Conservation (phyloP, 2,329 filamentous ascomycete species). For the Fusarium sp. region DNA sequence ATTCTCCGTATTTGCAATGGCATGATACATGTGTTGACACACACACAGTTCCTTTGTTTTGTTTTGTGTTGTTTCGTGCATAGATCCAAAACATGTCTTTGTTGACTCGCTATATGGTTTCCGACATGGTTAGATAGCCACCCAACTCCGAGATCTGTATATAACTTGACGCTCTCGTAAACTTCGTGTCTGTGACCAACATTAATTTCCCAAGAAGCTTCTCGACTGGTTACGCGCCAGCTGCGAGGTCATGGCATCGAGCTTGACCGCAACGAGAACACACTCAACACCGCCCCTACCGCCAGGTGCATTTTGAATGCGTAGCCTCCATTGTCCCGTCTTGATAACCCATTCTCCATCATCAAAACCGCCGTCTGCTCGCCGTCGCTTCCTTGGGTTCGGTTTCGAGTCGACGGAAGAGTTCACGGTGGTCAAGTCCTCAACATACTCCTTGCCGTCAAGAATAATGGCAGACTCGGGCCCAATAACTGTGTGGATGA, state of each 20-base stretch:
- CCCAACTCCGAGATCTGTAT: not conserved
- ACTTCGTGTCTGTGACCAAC: not conserved
- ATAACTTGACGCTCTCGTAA: not conserved
- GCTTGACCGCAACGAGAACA: slow-evolving; percentile 76
- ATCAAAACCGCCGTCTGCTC: slow-evolving; percentile 49
- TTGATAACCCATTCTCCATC: slow-evolving; percentile 68
- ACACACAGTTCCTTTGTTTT: not conserved
- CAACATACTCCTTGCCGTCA: slow-evolving; percentile 61
- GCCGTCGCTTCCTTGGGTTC: slow-evolving; percentile 57
- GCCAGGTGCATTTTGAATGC: slow-evolving; percentile 64
- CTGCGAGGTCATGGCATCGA: slow-evolving; percentile 76
- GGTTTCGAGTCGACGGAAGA: slow-evolving; percentile 40
- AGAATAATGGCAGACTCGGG: slow-evolving; percentile 66
- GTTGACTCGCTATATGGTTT: slow-evolving; percentile 1
- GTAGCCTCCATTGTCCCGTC: slow-evolving; percentile 76
- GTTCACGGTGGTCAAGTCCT: slow-evolving; percentile 34
- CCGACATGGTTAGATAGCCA: not conserved
- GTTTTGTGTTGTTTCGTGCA: not conserved
- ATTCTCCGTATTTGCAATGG: slow-evolving; percentile 12
- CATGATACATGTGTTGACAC: slow-evolving; percentile 13
- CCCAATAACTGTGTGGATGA: slow-evolving; percentile 71
- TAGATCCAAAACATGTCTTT: not conserved
- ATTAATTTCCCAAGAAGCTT: slow-evolving; percentile 63
- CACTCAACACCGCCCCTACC: slow-evolving; percentile 71
- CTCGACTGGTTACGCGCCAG: slow-evolving; percentile 71